A percentile compares a stretch with the other conserved stretches of the same genome.
Conservation (phyloP, 202 grass and related monocot genomes). For the Bolboschoenoplectus hybrid region DNA sequence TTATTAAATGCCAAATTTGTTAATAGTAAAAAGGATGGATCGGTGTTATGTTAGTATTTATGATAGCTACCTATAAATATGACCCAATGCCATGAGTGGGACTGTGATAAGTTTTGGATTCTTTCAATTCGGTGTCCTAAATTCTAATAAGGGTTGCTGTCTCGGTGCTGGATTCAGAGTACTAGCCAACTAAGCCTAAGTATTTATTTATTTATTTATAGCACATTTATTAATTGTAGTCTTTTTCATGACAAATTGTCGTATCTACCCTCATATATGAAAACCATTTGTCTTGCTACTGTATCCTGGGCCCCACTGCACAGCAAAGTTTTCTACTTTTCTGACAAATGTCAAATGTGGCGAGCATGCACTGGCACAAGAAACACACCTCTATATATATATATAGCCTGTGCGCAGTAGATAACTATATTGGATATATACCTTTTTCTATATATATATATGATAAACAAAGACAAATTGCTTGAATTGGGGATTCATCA, state of each 20-base stretch:
- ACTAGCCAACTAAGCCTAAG: constrained; percentile 21
- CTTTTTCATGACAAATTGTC: constrained; percentile 25
- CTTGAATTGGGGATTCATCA: not conserved
- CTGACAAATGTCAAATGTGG: not conserved
- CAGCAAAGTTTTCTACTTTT: not conserved
- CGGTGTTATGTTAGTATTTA: not conserved
- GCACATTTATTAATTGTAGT: constrained; percentile 15
- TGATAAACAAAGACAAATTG: not conserved
- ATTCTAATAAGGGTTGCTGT: constrained; percentile 32
- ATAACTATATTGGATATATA: not conserved
- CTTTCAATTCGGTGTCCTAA: constrained; percentile 31
- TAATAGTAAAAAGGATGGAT: not conserved
- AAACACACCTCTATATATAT: not conserved
- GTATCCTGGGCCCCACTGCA: not conserved
- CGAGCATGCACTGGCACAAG: not conserved
- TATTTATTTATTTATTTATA: constrained; percentile 26
- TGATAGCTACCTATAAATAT: constrained; percentile 18
- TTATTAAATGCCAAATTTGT: not conserved
- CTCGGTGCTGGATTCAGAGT: constrained; percentile 31
- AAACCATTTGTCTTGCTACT: constrained; percentile 14
- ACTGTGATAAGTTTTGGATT: not conserved
- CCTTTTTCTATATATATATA: not conserved
- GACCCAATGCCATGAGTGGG: not conserved
- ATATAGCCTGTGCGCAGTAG: not conserved
- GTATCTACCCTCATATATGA: constrained; percentile 23